phyloP scores from a whole-genome alignment of 306 rosid genomes.

The Casuarina cunninghamiana region DNA sequence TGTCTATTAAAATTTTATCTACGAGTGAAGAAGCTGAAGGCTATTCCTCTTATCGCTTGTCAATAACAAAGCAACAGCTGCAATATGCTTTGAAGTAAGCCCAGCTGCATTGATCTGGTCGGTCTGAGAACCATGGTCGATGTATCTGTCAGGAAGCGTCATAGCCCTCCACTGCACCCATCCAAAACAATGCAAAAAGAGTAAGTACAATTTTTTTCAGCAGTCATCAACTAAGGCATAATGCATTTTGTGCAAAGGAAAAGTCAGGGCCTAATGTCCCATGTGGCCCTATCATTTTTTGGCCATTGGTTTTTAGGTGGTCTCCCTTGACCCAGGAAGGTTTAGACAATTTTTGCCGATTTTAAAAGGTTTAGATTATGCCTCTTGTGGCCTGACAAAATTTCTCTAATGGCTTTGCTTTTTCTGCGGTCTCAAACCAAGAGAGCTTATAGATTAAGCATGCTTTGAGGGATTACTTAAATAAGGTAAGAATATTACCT shows the following conservation, averaged over 20 bases:
- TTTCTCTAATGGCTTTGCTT: not conserved
- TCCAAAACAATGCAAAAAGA: not conserved
- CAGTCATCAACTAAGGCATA: not conserved
- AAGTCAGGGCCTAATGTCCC: too few relatives aligned
- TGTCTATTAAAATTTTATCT: constrained; percentile 6
- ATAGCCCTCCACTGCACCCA: constrained; percentile 57
- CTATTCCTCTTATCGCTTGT: constrained; percentile 30
- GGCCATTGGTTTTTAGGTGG: too few relatives aligned
- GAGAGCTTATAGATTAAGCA: not conserved
- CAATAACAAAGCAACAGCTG: constrained; percentile 53
- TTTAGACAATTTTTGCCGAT: too few relatives aligned
- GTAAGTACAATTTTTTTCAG: not conserved
- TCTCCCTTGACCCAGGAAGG: too few relatives aligned
- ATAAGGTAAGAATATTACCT: constrained; percentile 34
- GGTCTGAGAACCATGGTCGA: constrained; percentile 61
- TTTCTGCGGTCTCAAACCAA: not conserved
- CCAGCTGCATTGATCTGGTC: constrained; percentile 56
- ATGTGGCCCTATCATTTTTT: too few relatives aligned
- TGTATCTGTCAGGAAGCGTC: constrained; percentile 63
- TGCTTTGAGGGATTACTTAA: too few relatives aligned
- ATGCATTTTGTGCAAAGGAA: too few relatives aligned
- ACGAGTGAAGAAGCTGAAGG: constrained; percentile 28
- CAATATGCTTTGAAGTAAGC: constrained; percentile 56
- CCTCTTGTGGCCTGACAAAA: too few relatives aligned
- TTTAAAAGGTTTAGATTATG: too few relatives aligned